These are phyloP conservation scores for Pythium brachiatum DNA, from an alignment of 352 stramenopile species.

Conservation along the genomic window DNA sequence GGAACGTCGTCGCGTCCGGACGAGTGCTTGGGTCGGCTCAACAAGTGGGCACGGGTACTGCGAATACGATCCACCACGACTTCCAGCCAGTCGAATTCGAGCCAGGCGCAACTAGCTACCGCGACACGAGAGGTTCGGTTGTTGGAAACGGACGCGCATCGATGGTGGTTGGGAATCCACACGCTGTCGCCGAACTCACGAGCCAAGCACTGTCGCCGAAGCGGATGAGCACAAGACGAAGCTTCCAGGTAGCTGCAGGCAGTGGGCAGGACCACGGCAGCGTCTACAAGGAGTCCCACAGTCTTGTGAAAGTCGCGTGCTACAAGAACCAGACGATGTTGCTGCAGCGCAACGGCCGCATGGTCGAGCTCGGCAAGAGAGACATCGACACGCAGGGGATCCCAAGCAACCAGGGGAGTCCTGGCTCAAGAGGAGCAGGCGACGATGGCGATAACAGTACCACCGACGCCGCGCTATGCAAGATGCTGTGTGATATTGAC, in stretches of 20 bases:
- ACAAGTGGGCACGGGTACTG: conserved; percentile 19
- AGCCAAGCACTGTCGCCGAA: neutral
- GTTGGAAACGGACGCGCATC: neutral
- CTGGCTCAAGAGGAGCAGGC: conserved; percentile 5
- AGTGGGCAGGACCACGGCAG: neutral
- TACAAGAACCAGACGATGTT: conserved; percentile 41
- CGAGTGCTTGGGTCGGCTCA: conserved; percentile 10
- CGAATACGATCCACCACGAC: conserved; percentile 28
- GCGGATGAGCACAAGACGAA: neutral
- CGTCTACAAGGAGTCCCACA: conserved; percentile 18
- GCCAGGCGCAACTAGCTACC: neutral
- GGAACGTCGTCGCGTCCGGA: conserved; percentile 38
- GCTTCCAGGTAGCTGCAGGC: neutral
- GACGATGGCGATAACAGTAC: conserved; percentile 16
- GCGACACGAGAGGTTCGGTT: neutral
- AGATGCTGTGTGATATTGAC: conserved; percentile 58
- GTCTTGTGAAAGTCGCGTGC: conserved; percentile 40
- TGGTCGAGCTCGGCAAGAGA: conserved; percentile 35
- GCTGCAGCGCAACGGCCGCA: conserved; percentile 44
- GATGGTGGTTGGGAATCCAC: neutral
- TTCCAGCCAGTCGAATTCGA: conserved; percentile 41
- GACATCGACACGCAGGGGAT: neutral
- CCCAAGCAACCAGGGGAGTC: neutral
- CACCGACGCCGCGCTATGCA: conserved; percentile 38
- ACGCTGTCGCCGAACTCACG: neutral